Evolutionary conservation across 805 yeast species (phyloP).

Genomic region (Helenozyma baotianmanensis): DNA sequence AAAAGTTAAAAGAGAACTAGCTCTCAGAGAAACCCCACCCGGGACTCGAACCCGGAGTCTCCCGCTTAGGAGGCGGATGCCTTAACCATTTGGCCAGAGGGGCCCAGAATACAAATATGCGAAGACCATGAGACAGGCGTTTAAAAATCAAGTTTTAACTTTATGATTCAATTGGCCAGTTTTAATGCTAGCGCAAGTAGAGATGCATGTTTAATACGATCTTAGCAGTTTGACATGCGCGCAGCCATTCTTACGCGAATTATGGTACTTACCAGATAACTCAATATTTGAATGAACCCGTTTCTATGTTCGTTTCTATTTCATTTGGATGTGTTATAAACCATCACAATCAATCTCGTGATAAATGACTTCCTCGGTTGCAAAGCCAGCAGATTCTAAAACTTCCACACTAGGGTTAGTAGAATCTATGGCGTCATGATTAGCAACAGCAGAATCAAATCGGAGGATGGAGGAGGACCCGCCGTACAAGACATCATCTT

Average conservation of each 20-base stretch:
- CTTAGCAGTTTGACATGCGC: too few species aligned
- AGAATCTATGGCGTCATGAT: conserved; percentile 28
- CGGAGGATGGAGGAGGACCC: conserved; percentile 59
- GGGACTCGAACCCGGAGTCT: conserved; percentile 38
- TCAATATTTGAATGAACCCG: too few species aligned
- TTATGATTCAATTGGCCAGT: too few species aligned
- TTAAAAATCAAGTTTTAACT: background rate
- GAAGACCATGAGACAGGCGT: background rate
- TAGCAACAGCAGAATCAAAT: conserved; percentile 39
- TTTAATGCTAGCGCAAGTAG: too few species aligned
- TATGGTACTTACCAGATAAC: too few species aligned
- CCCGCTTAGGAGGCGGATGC: conserved; percentile 44
- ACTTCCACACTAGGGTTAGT: conserved; percentile 44
- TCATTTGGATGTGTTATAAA: too few species aligned
- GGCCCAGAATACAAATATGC: conserved; percentile 19
- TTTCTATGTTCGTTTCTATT: too few species aligned
- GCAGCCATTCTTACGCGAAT: too few species aligned
- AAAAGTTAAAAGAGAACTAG: too few species aligned
- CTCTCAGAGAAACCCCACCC: too few species aligned
- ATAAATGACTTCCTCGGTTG: conserved; percentile 58
- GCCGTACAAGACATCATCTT: conserved; percentile 60
- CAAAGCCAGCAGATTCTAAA: conserved; percentile 56
- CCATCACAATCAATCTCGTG: conserved; percentile 63
- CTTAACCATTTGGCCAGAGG: conserved; percentile 53
- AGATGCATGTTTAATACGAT: too few species aligned